Base-by-base conservation (phyloP, 495 filamentous ascomycete genomes). In the Massariosphaeria phaeospora region DNA sequence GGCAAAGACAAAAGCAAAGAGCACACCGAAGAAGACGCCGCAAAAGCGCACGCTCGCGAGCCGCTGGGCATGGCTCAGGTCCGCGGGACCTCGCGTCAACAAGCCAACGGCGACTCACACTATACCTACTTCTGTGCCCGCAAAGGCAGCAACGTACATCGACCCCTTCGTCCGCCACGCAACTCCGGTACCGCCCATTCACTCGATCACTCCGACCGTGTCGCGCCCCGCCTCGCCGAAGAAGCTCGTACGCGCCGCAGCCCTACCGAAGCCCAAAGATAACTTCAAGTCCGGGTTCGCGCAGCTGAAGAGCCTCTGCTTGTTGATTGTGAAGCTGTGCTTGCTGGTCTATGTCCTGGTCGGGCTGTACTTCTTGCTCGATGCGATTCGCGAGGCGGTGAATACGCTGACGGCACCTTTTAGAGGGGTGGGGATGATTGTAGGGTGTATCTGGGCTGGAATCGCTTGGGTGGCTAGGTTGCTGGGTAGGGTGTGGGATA, bases 301-400 rank as follows among this genome's bases (percentile, higher is more conserved):
- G 1, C 47, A 52, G 18, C 20, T 63, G 12, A 43, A 26, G 26
- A 34, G 26, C 13, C 17, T 50, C 1, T n/a, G 9, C 10, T 42
- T n/a, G 10, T 27, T 63, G 20, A 13, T 63, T 9, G 3, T 55
- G 34, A 63, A 55, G 31, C n/a, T 63, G 1, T 58, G 54, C 31
- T 38, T 63, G 35, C 23, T 58, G 10, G 36, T 63, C 9, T 63
- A 63, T 15, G 43, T 41, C n/a, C 17, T 57, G 11, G 49, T 63
- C 15, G 59, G 48, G 11, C 20, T 54, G 43, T 63, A 54, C 31
- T 63, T 54, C 26, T 12, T 63, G 13, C 49, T 63, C 20, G 59
- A 63, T 63, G 54, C 59, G 1, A 39, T 63, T 11, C 25, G 59
- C 18, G 54, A 58, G 31, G 45, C 44, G 27, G 24, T 58, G 15